Base-by-base conservation (phyloP, 441 rosid genomes). In the Arabidopsis hybrid region DNA sequence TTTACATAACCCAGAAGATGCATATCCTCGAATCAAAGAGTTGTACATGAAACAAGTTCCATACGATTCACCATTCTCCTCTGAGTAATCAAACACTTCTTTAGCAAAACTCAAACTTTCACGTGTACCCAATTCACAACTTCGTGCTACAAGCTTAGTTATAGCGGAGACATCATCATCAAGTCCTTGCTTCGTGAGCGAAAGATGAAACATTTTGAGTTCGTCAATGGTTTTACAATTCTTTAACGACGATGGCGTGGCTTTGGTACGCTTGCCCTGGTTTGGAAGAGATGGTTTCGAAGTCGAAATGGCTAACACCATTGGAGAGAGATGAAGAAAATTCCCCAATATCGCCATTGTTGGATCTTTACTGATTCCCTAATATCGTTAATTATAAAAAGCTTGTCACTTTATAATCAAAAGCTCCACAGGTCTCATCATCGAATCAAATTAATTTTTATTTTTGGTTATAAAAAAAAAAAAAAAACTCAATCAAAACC, bases 21-120 rank as follows among this genome's bases (percentile, higher is more conserved):
- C 78, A 43, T 76, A 88, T 6, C 92, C 87, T 78, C 89, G 82
- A 42, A 88, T 88, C 83, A 87, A 76, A 40, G 89, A 81, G 75
- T 87, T 91, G 81, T 80, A 86, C 84, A 83, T 76, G 73, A 73
- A 87, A 81, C 81, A 78, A 74, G 88, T 79, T 42, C 84, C 79
- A n/a, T 17, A 65, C 14, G 74, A 69, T 47, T 73, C 78, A 67
- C 72, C 76, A 51, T 85, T 84, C 6, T 68, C 76, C 2, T 65
- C 66, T 39, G 80, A 86, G 60, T 65, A 31, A 43, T 87, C 83
- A 5, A 90, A 83, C 42, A 82, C 73, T 14, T 81, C 71, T 63
- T 69, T 83, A 6, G 91, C 92, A 58, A 84, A 86, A 47, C 36
- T 73, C 43, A 91, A 65, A 77, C 92, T 86, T 66, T 85, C 88